Conservation (phyloP, 169 alveolate genomes). For the Plasmodium inui region DNA sequence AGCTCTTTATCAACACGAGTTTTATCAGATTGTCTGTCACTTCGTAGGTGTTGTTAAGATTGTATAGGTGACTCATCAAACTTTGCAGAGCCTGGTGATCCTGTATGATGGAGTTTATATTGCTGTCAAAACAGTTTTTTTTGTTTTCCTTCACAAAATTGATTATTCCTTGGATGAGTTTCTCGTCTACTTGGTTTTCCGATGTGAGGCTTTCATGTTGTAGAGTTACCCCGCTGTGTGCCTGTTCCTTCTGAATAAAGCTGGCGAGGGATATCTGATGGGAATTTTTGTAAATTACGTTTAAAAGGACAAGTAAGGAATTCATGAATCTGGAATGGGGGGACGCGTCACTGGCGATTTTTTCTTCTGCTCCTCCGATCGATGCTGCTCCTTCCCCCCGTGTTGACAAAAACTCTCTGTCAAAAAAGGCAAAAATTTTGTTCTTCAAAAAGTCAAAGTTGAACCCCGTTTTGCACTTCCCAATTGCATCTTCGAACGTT, state of each 20-base stretch:
- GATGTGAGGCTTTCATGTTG: not conserved
- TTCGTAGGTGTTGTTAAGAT: conserved; percentile 24
- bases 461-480: conserved; percentile 21
- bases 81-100: conserved; percentile 11
- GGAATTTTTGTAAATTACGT: conserved; percentile 28
- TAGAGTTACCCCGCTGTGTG: not conserved
- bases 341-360: not conserved
- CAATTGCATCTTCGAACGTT: conserved; percentile 24
- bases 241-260: conserved; percentile 5
- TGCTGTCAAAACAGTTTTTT: conserved; percentile 7
- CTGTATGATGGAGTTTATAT: conserved; percentile 5
- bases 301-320: conserved; percentile 39
- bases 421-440: conserved; percentile 25
- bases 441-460: conserved; percentile 50
- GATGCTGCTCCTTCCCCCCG: not conserved
- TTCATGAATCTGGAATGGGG: conserved; percentile 16
- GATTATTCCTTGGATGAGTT: not conserved
- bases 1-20: conserved; percentile 14
- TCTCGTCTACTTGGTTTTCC: not conserved
- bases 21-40: conserved; percentile 42
- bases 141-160: conserved; percentile 53
- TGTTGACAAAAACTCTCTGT: conserved; percentile 12
- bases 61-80: conserved; percentile 4
- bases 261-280: conserved; percentile 14
- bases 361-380: not conserved